These are phyloP conservation scores for Capniomyces stellatus DNA, from an alignment of 371 early-diverging fungal genomes.

Conservation along the genomic window DNA sequence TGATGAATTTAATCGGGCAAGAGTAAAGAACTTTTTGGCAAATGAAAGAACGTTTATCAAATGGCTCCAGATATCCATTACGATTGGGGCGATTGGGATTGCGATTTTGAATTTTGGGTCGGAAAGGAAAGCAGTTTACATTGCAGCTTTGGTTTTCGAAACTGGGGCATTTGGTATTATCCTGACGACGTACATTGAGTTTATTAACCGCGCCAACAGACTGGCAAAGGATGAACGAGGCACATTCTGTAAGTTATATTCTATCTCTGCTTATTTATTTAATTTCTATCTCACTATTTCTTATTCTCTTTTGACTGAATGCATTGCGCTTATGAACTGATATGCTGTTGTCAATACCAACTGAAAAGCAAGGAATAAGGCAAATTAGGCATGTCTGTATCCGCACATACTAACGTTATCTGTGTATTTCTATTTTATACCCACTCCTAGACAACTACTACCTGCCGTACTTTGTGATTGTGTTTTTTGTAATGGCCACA, in stretches of 20 bases:
- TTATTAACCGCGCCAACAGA: slow-evolving; percentile 18
- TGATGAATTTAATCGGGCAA: slow-evolving; percentile 19
- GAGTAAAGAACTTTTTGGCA: slow-evolving; percentile 80
- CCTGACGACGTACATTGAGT: slow-evolving; percentile 20
- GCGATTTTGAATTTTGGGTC: slow-evolving; percentile 63
- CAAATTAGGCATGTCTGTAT: too few relatives aligned
- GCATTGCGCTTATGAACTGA: too few relatives aligned
- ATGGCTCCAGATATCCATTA: slow-evolving; percentile 67
- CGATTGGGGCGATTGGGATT: slow-evolving; percentile 54
- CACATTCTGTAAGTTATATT: slow-evolving; percentile 7
- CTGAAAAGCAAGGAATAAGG: too few relatives aligned
- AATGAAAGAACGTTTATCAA: slow-evolving; percentile 86
- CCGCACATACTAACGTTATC: too few relatives aligned
- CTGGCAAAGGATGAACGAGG: slow-evolving; percentile 24
- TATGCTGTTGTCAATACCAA: too few relatives aligned
- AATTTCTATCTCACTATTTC: not conserved
- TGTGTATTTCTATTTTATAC: too few relatives aligned
- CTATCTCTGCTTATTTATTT: not conserved
- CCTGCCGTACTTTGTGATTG: slow-evolving; percentile 20
- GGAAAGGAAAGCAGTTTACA: slow-evolving; percentile 23
- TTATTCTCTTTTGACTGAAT: not conserved
- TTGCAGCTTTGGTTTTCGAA: slow-evolving; percentile 20
- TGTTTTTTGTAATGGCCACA: slow-evolving; percentile 23
- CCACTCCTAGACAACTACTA: slow-evolving; percentile 20
- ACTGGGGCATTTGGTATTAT: slow-evolving; percentile 23